Conservation (phyloP, 345 rosid genomes). For the Citrus sp. region DNA sequence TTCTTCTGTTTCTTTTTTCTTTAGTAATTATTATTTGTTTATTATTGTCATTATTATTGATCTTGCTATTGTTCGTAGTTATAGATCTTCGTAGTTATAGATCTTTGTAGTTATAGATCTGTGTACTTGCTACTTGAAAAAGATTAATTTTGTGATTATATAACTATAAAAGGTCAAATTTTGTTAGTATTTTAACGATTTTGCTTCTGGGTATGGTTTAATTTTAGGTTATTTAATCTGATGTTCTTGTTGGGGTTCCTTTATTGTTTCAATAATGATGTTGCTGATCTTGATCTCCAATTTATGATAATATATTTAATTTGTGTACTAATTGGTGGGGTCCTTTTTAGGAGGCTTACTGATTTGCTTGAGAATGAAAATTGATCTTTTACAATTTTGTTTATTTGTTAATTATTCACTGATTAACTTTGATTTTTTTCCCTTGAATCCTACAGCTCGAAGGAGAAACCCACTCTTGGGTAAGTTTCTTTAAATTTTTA, state of each 20-base stretch:
- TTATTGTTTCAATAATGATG: background rate
- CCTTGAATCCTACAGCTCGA: constrained; percentile 54
- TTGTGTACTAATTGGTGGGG: background rate
- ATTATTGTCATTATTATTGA: background rate
- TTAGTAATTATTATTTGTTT: no score
- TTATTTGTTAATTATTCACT: constrained; percentile 8
- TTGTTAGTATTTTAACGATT: background rate
- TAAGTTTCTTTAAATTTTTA: constrained; percentile 23
- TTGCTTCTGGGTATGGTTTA: background rate
- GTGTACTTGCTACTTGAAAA: background rate
- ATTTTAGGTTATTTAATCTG: background rate
- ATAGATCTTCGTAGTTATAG: constrained; percentile 8
- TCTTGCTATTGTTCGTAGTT: background rate
- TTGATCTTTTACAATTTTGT: background rate
- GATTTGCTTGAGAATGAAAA: background rate
- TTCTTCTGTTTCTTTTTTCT: background rate
- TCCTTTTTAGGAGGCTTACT: no score
- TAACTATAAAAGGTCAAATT: background rate
- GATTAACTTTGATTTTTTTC: constrained; percentile 1
- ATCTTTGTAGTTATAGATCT: constrained; percentile 9
- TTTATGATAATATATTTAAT: background rate
- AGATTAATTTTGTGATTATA: background rate
- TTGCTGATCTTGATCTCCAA: background rate
- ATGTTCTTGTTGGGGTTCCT: background rate
- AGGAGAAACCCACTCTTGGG: constrained; percentile 97